A percentile compares a stretch with the other conserved stretches of the same genome.
phyloP scores from a whole-genome alignment of 1,139 yeast species.

The Magnusiomyces magnusii region DNA sequence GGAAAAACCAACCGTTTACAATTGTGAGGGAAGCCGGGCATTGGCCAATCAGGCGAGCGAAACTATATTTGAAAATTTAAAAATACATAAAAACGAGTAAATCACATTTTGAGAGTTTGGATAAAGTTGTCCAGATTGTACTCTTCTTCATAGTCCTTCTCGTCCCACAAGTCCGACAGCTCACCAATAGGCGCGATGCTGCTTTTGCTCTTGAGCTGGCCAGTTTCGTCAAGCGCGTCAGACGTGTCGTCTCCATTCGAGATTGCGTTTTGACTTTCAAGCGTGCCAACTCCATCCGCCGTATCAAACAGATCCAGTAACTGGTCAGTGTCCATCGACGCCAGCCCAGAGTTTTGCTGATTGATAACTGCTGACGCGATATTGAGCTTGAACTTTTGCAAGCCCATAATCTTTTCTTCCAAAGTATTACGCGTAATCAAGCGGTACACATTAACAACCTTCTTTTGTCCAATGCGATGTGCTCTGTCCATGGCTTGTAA shows the following conservation, averaged over 20 bases:
- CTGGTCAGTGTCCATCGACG: conserved; percentile 96
- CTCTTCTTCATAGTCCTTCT: conserved; percentile 91
- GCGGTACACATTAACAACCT: conserved; percentile 91
- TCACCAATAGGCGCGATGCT: conserved; percentile 62
- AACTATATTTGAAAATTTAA: no score
- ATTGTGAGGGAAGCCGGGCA: no score
- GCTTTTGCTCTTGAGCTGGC: conserved; percentile 54
- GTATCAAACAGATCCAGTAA: conserved; percentile 81
- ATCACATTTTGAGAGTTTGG: conserved; percentile 49
- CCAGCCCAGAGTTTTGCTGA: conserved; percentile 91
- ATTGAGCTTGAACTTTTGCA: conserved; percentile 95
- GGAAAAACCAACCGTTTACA: background rate
- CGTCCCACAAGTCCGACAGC: conserved; percentile 95
- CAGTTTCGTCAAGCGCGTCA: conserved; percentile 43
- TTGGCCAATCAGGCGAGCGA: no score
- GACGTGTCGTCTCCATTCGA: conserved; percentile 34
- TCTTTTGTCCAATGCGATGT: conserved; percentile 95
- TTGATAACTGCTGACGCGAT: conserved; percentile 94
- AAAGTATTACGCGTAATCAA: conserved; percentile 86
- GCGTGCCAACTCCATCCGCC: conserved; percentile 44
- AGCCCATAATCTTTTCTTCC: conserved; percentile 97
- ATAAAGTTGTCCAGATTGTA: conserved; percentile 90
- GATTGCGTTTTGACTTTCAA: conserved; percentile 34
- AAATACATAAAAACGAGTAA: no score
- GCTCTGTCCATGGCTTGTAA: conserved; percentile 99